Conservation (phyloP, 164 flowering plant species). For the Dillenia suffruticosa region DNA sequence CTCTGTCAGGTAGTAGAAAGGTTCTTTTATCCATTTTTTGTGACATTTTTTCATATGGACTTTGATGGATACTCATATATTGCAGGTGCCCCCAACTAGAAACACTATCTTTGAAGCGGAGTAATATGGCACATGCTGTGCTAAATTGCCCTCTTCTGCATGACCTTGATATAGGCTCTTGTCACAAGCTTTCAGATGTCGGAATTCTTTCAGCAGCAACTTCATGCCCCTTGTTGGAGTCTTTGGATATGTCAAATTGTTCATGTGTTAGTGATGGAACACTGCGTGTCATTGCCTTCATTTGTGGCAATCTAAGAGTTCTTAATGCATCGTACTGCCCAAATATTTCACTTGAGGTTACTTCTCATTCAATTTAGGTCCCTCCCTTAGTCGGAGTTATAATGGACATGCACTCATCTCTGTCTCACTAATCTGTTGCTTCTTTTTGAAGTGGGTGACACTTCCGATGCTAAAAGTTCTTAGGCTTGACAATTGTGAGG, state of each 20-base stretch:
- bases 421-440: conserved; percentile 6
- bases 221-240: conserved; percentile 68
- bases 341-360: conserved; percentile 89
- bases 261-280: conserved; percentile 93
- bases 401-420: background rate
- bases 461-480: conserved; percentile 77
- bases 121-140: conserved; percentile 82
- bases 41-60: too few species aligned
- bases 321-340: conserved; percentile 98
- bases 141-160: conserved; percentile 74
- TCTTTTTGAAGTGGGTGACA: conserved; percentile 58
- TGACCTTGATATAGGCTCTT: conserved; percentile 78
- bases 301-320: conserved; percentile 57
- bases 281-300: conserved; percentile 62
- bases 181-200: conserved; percentile 95
- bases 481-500: conserved; percentile 89
- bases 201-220: conserved; percentile 85
- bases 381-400: background rate
- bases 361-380: conserved; percentile 9
- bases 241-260: conserved; percentile 87
- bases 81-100: conserved; percentile 90
- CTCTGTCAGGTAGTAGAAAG: conserved; percentile 55
- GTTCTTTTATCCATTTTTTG: too few species aligned
- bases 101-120: conserved; percentile 82
- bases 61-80: conserved; percentile 8